A percentile compares a stretch with the other conserved stretches of the same genome.
Conservation (phyloP, 805 yeast species). For the Wickerhamomyces queroliae region DNA sequence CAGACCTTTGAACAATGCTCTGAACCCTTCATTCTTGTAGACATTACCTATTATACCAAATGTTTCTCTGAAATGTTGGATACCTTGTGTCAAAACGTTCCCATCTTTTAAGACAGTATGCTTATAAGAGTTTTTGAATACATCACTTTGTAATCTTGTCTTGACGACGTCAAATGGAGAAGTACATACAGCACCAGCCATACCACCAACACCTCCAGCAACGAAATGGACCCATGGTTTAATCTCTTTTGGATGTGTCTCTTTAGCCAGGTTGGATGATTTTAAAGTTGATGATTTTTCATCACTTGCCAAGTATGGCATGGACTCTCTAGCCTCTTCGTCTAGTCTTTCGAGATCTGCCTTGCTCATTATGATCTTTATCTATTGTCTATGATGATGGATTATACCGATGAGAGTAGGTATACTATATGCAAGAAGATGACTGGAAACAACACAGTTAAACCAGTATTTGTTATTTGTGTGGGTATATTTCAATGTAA, state of each 20-base stretch:
- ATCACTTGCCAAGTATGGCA: conserved; percentile 63
- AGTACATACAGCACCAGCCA: conserved; percentile 94
- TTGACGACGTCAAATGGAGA: conserved; percentile 96
- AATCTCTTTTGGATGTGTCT: conserved; percentile 21
- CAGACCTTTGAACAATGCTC: conserved; percentile 87
- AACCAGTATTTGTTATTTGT: too few species aligned
- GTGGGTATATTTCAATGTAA: too few species aligned
- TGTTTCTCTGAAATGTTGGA: conserved; percentile 79
- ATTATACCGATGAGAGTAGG: too few species aligned
- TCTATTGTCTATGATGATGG: too few species aligned
- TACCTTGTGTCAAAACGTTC: conserved; percentile 39
- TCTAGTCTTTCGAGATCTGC: conserved; percentile 30
- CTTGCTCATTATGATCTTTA: conserved; percentile 17
- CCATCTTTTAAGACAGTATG: conserved; percentile 20
- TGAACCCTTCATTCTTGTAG: conserved; percentile 70
- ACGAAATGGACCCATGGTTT: conserved; percentile 73
- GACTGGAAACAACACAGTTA: too few species aligned
- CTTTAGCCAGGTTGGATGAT: conserved; percentile 20
- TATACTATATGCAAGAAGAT: too few species aligned
- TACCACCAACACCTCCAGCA: conserved; percentile 94
- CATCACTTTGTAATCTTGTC: conserved; percentile 90
- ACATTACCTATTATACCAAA: conserved; percentile 63
- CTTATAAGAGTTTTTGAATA: conserved; percentile 53
- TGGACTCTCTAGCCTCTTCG: conserved; percentile 52
- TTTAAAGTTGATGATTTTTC: conserved; percentile 57